Conservation (phyloP, 208 protist species). For the Acanthamoeba divionensis region DNA sequence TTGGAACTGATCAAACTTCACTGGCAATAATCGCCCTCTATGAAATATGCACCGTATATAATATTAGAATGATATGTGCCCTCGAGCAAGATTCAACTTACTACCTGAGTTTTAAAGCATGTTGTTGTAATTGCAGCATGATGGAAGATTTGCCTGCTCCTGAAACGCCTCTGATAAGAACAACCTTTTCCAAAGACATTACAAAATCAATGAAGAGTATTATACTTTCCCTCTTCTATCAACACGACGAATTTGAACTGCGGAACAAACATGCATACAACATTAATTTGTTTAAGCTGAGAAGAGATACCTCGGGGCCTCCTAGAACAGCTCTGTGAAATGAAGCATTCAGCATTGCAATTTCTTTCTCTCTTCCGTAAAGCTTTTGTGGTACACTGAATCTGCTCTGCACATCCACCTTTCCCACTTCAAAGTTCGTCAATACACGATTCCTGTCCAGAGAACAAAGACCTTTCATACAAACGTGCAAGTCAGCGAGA, state of each 20-base stretch:
- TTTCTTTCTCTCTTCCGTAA: background rate
- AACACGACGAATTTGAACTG: no score
- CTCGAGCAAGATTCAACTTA: no score
- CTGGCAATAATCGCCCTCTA: background rate
- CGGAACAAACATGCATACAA: no score
- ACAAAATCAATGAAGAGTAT: no score
- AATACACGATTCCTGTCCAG: background rate
- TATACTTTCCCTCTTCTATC: no score
- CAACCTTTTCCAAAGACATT: no score
- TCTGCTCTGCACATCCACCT: background rate
- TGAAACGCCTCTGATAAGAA: background rate
- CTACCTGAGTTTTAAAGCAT: background rate
- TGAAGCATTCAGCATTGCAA: background rate
- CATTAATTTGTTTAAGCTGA: no score
- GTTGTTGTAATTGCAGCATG: background rate
- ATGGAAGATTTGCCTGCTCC: slow-evolving; percentile 12
- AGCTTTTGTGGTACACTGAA: background rate
- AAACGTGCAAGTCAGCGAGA: background rate
- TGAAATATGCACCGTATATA: no score
- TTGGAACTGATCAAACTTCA: slow-evolving; percentile 45
- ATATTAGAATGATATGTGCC: no score
- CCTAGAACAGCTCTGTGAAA: background rate
- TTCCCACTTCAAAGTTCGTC: background rate
- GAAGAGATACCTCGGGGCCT: background rate
- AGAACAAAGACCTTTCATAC: background rate